Conservation (phyloP, 2,329 filamentous ascomycete species). For the Lachnellula willkommii region DNA sequence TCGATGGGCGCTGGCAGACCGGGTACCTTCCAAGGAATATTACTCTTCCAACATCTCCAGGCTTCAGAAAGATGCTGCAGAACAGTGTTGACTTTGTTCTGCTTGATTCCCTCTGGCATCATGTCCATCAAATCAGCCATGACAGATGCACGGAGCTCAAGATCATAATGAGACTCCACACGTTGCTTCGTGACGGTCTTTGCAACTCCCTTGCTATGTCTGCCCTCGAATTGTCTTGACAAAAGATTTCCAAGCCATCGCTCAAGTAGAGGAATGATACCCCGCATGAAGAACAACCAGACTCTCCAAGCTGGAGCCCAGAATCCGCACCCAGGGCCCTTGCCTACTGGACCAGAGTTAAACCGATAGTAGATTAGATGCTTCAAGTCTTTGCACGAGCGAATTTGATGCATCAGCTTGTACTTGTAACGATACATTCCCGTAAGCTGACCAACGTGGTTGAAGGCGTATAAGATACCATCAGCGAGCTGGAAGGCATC, state of each 20-base stretch:
- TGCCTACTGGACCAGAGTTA: constrained; percentile 93
- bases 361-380: constrained; percentile 99
- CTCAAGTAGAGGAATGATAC: constrained; percentile 93
- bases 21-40: constrained; percentile 99
- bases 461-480: constrained; percentile 98
- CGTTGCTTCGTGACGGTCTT: constrained; percentile 99
- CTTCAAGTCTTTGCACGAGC: constrained; percentile 97
- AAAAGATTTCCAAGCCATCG: constrained; percentile 96
- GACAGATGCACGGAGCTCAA: constrained; percentile 93
- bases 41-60: constrained; percentile 99
- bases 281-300: constrained; percentile 98
- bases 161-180: constrained; percentile 96
- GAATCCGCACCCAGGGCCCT: constrained; percentile 96
- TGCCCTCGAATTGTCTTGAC: constrained; percentile 95
- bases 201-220: constrained; percentile 96
- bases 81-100: constrained; percentile 98
- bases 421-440: constrained; percentile 99
- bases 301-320: constrained; percentile 99
- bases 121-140: constrained; percentile 99
- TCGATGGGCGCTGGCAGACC: constrained; percentile 94
- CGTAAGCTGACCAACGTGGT: constrained; percentile 95
- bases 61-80: constrained; percentile 95
- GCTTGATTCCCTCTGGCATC: constrained; percentile 99
- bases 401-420: constrained; percentile 99
- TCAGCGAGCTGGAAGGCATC: constrained; percentile 98